Evolutionary conservation across 371 early-diverging fungal species (phyloP).

Genomic region (Nematocida homosporus): DNA sequence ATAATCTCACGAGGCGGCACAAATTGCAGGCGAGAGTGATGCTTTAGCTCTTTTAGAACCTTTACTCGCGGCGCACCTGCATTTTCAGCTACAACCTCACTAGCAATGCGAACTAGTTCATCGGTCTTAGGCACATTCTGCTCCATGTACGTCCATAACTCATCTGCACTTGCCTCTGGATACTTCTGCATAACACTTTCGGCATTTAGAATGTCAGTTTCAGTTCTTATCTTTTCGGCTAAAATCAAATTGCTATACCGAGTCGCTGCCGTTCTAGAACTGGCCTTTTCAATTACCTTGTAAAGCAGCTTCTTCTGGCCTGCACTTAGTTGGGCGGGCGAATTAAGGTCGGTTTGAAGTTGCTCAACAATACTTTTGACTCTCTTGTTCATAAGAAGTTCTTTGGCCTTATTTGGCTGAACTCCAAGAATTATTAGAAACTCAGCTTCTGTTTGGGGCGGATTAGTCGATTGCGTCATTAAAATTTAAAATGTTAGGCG

Average conservation of each 20-base stretch:
- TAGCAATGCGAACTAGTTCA: constrained; percentile 31
- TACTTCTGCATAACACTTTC: constrained; percentile 6
- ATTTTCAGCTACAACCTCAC: constrained; percentile 19
- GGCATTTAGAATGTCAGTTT: constrained; percentile 36
- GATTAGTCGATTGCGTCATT: constrained; percentile 8
- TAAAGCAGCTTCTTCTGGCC: constrained; percentile 37
- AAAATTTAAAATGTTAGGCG: constrained; percentile 25
- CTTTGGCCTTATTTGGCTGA: constrained; percentile 17
- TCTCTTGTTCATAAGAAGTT: constrained; percentile 51
- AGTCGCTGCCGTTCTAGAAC: background rate
- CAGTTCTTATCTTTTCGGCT: constrained; percentile 1
- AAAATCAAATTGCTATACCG: constrained; percentile 13
- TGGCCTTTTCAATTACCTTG: constrained; percentile 43
- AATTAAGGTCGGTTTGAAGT: background rate
- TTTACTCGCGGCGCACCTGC: constrained; percentile 13
- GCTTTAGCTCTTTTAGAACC: constrained; percentile 54
- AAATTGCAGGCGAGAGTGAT: constrained; percentile 51
- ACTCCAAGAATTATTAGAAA: constrained; percentile 19
- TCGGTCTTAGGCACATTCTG: constrained; percentile 19
- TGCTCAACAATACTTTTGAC: background rate
- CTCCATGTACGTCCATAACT: constrained; percentile 17
- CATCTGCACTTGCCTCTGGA: background rate
- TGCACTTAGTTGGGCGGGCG: background rate
- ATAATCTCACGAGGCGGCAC: constrained; percentile 31
- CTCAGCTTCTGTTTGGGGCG: constrained; percentile 1